Conservation (phyloP, 352 stramenopile genomes). For the Phytophthora hybrid region DNA sequence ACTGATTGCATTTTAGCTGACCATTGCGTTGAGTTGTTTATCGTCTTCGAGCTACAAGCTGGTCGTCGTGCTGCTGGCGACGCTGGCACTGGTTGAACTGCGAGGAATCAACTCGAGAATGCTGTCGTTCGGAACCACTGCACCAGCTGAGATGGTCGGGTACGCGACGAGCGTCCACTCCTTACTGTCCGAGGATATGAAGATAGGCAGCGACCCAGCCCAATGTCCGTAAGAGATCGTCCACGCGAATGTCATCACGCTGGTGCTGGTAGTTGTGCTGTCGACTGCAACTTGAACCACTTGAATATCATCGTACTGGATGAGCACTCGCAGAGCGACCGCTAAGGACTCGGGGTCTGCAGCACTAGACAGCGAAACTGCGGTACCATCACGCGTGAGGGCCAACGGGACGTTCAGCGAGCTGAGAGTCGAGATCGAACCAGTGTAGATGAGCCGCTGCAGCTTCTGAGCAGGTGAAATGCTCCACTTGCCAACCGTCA, state of each 20-base stretch:
- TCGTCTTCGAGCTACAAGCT: slow-evolving; percentile 4
- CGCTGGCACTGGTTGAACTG: slow-evolving; percentile 4
- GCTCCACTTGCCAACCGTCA: slow-evolving; percentile 49
- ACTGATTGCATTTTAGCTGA: background rate
- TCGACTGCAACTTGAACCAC: slow-evolving; percentile 36
- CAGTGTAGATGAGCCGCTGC: slow-evolving; percentile 40
- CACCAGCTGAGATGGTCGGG: slow-evolving; percentile 23
- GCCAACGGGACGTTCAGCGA: slow-evolving; percentile 30
- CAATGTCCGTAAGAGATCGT: slow-evolving; percentile 48
- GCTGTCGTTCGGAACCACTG: slow-evolving; percentile 24
- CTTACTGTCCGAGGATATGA: slow-evolving; percentile 34
- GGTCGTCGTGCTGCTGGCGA: slow-evolving; percentile 9
- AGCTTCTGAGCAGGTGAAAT: slow-evolving; percentile 49
- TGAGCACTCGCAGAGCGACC: slow-evolving; percentile 33
- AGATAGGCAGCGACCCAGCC: slow-evolving; percentile 35
- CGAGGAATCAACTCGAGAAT: slow-evolving; percentile 30
- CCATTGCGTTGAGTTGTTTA: background rate
- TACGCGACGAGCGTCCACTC: slow-evolving; percentile 45
- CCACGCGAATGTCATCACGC: slow-evolving; percentile 36
- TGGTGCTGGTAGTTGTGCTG: slow-evolving; percentile 7
- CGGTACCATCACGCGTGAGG: slow-evolving; percentile 26
- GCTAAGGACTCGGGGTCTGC: slow-evolving; percentile 32
- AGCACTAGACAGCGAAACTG: slow-evolving; percentile 32
- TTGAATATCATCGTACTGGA: slow-evolving; percentile 54
- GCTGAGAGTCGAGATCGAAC: slow-evolving; percentile 2